A percentile compares a stretch with the other conserved stretches of the same genome.
Evolutionary conservation across 129 eudicot genomes (phyloP).

Genomic region (Scalesia atractyloides): DNA sequence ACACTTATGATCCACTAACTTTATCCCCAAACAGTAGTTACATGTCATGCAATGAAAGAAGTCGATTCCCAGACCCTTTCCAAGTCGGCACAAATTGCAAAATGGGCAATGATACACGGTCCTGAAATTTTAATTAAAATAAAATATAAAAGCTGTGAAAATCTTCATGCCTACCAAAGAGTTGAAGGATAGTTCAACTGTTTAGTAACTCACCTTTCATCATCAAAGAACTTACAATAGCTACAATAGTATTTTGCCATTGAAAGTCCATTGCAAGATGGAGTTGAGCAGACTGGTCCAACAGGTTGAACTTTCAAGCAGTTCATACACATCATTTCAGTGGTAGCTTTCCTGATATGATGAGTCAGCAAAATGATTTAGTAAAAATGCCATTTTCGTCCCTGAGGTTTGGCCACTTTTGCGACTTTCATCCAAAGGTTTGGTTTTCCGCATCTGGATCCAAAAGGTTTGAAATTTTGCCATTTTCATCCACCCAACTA

Average conservation of each 20-base stretch:
- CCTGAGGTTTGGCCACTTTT: too few relatives aligned
- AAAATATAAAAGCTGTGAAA: neutral
- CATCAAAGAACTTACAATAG: constrained; percentile 95
- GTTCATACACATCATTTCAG: constrained; percentile 99
- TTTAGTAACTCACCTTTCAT: constrained; percentile 66
- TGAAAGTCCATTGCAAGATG: constrained; percentile 82
- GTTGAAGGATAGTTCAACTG: neutral
- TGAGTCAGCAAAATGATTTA: constrained; percentile 7
- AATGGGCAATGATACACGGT: constrained; percentile 93
- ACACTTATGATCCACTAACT: constrained; percentile 90
- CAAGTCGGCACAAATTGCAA: constrained; percentile 95
- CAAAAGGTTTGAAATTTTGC: too few relatives aligned
- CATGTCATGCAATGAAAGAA: constrained; percentile 99
- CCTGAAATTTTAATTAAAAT: constrained; percentile 45
- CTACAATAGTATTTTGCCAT: constrained; percentile 96
- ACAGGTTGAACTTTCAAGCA: constrained; percentile 84
- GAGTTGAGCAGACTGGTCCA: constrained; percentile 81
- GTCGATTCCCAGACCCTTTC: constrained; percentile 89
- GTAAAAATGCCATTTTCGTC: neutral
- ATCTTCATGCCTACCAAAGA: constrained; percentile 7
- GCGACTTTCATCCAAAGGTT: too few relatives aligned
- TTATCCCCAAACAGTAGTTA: constrained; percentile 83
- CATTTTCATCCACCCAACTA: too few relatives aligned
- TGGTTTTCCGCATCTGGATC: too few relatives aligned
- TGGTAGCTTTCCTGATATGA: constrained; percentile 86